Base-by-base conservation (phyloP, 805 yeast species). In the Starmerella ratchasimensis region DNA sequence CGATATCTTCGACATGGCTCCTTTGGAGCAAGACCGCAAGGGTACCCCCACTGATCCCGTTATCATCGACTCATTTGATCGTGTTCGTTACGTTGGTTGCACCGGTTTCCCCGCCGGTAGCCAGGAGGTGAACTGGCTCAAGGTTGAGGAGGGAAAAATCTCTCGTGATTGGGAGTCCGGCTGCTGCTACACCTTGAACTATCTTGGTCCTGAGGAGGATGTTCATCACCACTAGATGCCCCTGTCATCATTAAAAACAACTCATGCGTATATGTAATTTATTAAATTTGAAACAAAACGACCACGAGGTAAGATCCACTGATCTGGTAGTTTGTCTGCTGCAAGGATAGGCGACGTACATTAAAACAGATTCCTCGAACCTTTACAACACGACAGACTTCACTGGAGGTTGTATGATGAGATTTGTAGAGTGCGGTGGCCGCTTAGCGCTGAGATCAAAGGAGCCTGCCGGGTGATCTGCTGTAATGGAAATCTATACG, bases 151-250 rank as follows among this genome's bases (percentile, higher is more conserved):
- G 48, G 80, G 72, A 34, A 68, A 81, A 63, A 79, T 79, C 45
- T 80, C 80, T 51, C 83, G 98, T 76, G 90, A 96, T 68, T 82
- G 95, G 94, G 95, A 90, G 64, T 88, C 97, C 64, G 98, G 98
- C 64, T 78, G 86, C 52, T 94, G 84, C 51, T 88, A 80, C 71
- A 75, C 80, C 57, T 65, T 86, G 54, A 80, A 84, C 65, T 78
- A 76, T 66, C 71, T 86, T 55, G 96, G 95, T 63, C 79, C 77
- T 51, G 44, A 46, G 41, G 61, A 42, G 39, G 47, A 41, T 26
- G 47, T 17, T 29, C 41, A 35, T 39, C 49, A 41, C 45, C 45
- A 43, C 43, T 42, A 41, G 36, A 37, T 28, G 18, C 15, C n/a
- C n/a, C n/a, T n/a, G n/a, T n/a, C n/a, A n/a, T n/a, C n/a, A n/a